Evolutionary conservation across 805 yeast species (phyloP).

Genomic region (Ascoidea rubescens): DNA sequence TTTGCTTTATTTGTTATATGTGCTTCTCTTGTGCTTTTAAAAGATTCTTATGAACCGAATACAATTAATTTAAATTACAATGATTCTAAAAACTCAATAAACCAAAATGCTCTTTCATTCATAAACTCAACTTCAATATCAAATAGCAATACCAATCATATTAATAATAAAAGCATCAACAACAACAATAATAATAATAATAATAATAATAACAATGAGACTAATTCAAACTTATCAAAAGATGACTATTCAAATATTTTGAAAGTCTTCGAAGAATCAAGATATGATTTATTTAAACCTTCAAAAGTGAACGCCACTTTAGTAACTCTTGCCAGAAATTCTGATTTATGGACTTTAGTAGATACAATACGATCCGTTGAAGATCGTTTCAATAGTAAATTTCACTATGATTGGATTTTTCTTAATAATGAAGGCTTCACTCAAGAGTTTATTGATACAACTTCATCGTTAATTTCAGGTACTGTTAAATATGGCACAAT

Average conservation of each 20-base stretch:
- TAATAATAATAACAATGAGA: neutral
- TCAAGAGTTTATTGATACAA: slow-evolving; percentile 50
- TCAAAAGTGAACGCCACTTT: slow-evolving; percentile 48
- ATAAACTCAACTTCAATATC: neutral
- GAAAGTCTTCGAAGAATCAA: neutral
- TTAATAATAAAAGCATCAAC: neutral
- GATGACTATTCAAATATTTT: neutral
- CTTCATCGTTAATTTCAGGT: slow-evolving; percentile 47
- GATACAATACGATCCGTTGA: slow-evolving; percentile 57
- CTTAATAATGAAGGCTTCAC: slow-evolving; percentile 68
- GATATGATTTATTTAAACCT: neutral
- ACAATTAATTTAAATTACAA: too few relatives aligned
- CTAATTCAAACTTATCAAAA: neutral
- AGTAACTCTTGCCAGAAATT: slow-evolving; percentile 57
- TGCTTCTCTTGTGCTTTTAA: neutral
- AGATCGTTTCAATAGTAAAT: slow-evolving; percentile 65
- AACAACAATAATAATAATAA: neutral
- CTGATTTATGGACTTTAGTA: slow-evolving; percentile 43
- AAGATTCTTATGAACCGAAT: too few relatives aligned
- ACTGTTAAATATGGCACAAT: slow-evolving; percentile 56
- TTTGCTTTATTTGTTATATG: neutral
- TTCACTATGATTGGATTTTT: slow-evolving; percentile 85
- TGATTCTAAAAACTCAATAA: neutral
- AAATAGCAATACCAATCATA: too few relatives aligned
- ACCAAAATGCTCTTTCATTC: neutral